Base-by-base conservation (phyloP, 331 rosid genomes). In the Saraca asoca region DNA sequence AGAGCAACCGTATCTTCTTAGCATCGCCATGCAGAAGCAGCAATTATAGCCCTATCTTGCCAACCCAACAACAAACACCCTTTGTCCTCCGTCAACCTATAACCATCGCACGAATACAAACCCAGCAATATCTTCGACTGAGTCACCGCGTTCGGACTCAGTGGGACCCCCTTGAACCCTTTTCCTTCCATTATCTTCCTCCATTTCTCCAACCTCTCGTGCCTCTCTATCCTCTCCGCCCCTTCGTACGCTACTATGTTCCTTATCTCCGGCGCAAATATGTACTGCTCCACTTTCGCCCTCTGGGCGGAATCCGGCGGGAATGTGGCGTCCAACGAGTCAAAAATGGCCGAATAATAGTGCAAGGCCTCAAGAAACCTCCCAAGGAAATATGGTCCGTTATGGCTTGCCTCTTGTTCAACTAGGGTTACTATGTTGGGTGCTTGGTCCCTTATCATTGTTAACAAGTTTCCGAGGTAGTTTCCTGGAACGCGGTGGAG, bases 11-110 rank as follows among this genome's bases (percentile, higher is more conserved):
- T 17, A 17, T 6, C 7, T 20, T 1, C 17, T 83, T 77, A 92
- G 75, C 91, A 85, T 7, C 95, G 82, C 96, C 98, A 92, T 18
- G 96, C 96, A 79, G 96, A 92, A 3, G 98, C 95, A 59, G 98
- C 94, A 34, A 89, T 75, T 0, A 87, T 68, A 20, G 96, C 73
- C 15, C 96, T 70, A 39, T 89, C 96, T 51, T 89, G 95, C 94
- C 98, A 93, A 6, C 95, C 96, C 76, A 89, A 79, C 10, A 93
- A 69, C 90, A 93, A 80, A 64, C 95, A 89, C 5, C 95, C 98
- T 7, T 74, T 89, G 45, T 89, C 95, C 77, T 92, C 94, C 13
- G 94, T 87, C 82, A 87, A 73, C 75, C 94, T 76, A 43, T 92
- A 87, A 2, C 95, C 95, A 20, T 92, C 96, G 19, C 95, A 87